Conservation (phyloP, 129 eudicot genomes). For the Arctium minus region DNA sequence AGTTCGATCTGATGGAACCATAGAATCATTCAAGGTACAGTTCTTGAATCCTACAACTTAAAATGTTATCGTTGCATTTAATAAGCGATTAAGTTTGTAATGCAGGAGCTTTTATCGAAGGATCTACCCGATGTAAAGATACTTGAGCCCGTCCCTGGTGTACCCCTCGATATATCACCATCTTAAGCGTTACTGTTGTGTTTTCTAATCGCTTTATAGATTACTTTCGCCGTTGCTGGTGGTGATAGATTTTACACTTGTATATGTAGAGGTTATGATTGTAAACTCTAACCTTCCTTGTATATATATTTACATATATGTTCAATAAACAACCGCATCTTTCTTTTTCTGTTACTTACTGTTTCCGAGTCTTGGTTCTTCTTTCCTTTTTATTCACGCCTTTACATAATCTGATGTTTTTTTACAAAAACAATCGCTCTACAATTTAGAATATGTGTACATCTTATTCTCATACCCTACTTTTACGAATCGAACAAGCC, state of each 20-base stretch:
- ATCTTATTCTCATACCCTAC: neutral
- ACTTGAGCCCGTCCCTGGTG: constrained; percentile 77
- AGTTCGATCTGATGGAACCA: constrained; percentile 63
- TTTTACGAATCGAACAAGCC: neutral
- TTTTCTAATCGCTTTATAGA: neutral
- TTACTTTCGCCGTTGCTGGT: neutral
- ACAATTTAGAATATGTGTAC: neutral
- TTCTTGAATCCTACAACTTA: neutral
- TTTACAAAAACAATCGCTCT: neutral
- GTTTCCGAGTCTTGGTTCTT: neutral
- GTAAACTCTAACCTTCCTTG: neutral
- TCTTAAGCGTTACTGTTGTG: neutral
- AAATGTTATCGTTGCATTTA: neutral
- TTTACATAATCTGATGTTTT: neutral
- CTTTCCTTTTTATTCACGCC: neutral
- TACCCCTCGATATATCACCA: constrained; percentile 52
- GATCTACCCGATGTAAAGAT: constrained; percentile 62
- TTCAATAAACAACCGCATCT: neutral
- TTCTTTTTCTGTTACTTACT: neutral
- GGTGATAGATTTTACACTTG: neutral
- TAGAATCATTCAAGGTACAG: constrained; percentile 81
- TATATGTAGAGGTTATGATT: neutral
- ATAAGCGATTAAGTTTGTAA: neutral
- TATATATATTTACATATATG: neutral
- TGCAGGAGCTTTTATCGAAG: constrained; percentile 65